Evolutionary conservation across 805 yeast genomes (phyloP), one percentile per base, ranked within the genome.

Genomic region (Wickerhamiella qilinensis): DNA sequence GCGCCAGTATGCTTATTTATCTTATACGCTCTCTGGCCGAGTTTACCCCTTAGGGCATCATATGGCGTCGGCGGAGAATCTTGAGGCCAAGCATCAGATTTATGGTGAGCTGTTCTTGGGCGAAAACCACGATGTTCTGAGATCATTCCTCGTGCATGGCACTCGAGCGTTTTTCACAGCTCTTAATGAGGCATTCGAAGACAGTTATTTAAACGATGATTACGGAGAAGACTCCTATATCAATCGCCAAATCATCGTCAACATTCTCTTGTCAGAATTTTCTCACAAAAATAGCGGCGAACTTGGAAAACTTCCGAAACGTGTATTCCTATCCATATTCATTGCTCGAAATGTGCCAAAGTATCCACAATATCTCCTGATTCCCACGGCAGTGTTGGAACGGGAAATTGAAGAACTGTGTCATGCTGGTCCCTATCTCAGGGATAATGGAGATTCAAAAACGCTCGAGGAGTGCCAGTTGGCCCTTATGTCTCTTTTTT

Each of bases 171-270:
- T 77, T 58, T 65, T 86, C 27, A 63, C 77, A 0, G 69, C 81
- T 15, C 55, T 91, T 41, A 78, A 84, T 54, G 93, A 81, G 53
- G 78, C 80, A 7, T 76, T 88, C 51, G 96, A 88, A 52, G 93
- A 84, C 53, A 59, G 79, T 0, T 63, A 71, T 31, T 55, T 88
- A 40, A 83, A 85, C 54, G 84, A 75, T 17, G 75, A 72, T 33
- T 68, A 62, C 21, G 52, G 58, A 3, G 50, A 51, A 2, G 54
- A 46, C 16, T 43, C 27, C 40, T 32, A 60, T 40, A 64, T 80
- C 3, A 78, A 65, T 43, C 63, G 97, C 16, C 97, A 88, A 54
- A 77, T 77, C 47, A 69, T 88, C 12, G 59, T 83, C 17, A 88
- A 83, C 43, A 71, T 82, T 3, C 56, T 88, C 27, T 12, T 24